Evolutionary conservation across 331 rosid genomes (phyloP).

Genomic region (Spiraea crenata): DNA sequence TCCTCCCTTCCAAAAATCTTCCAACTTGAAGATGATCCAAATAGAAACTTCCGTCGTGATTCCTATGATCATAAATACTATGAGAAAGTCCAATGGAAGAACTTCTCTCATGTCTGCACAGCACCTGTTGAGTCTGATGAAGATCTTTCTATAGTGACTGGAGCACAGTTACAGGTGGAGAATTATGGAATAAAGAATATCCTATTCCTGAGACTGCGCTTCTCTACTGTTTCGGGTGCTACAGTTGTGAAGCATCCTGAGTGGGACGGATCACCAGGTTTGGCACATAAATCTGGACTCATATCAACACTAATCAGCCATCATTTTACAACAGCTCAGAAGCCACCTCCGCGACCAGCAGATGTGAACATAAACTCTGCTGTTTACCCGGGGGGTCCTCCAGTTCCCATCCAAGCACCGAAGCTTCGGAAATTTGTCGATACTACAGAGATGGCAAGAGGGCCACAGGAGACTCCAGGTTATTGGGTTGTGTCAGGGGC

Average conservation of each 20-base stretch:
- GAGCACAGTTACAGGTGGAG: conserved; percentile 89
- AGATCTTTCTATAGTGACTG: conserved; percentile 80
- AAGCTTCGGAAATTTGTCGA: conserved; percentile 89
- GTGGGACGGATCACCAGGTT: conserved; percentile 94
- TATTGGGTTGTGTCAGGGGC: conserved; percentile 99
- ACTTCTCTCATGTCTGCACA: conserved; percentile 95
- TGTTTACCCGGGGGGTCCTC: conserved; percentile 94
- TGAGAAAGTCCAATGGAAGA: conserved; percentile 97
- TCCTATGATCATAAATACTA: conserved; percentile 62
- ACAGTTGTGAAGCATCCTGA: conserved; percentile 62
- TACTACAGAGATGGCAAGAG: conserved; percentile 87
- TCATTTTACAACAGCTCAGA: conserved; percentile 80
- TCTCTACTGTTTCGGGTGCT: conserved; percentile 68
- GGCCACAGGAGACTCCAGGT: conserved; percentile 94
- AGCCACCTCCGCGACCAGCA: conserved; percentile 83
- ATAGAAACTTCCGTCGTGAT: conserved; percentile 48
- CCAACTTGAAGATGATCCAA: conserved; percentile 81
- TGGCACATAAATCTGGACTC: conserved; percentile 85
- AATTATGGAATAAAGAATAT: conserved; percentile 78
- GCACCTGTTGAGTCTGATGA: conserved; percentile 90
- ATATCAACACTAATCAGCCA: conserved; percentile 93
- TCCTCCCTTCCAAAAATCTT: conserved; percentile 83
- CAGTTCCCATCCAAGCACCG: conserved; percentile 83
- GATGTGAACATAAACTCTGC: conserved; percentile 96
- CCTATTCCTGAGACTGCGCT: conserved; percentile 71